phyloP scores from a whole-genome alignment of 1,139 yeast species.

The Groenewaldozyma sp. region DNA sequence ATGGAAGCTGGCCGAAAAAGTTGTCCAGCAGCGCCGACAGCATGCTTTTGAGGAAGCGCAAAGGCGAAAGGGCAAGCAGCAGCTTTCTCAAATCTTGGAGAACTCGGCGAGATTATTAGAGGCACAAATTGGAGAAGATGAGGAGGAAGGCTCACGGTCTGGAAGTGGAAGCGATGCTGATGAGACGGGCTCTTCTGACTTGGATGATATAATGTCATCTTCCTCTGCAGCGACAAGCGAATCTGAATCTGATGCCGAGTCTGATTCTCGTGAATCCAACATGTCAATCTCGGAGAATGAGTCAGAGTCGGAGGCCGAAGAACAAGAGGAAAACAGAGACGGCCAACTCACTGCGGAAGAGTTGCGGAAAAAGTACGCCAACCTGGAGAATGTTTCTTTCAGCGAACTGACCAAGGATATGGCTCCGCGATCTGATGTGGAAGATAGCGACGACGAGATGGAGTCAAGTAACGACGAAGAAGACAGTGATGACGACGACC shows the following conservation, averaged over 20 bases:
- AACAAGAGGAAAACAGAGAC: conserved; percentile 30
- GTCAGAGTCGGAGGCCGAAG: conserved; percentile 31
- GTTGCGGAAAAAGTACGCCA: conserved; percentile 53
- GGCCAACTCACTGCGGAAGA: conserved; percentile 56
- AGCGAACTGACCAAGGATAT: conserved; percentile 8
- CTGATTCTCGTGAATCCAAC: conserved; percentile 15
- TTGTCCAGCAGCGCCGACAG: conserved; percentile 39
- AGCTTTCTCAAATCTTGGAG: conserved; percentile 78
- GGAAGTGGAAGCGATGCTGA: conserved; percentile 20
- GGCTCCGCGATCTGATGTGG: conserved; percentile 21
- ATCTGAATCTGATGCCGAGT: conserved; percentile 9
- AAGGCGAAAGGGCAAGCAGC: conserved; percentile 78
- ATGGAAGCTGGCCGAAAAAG: conserved; percentile 88
- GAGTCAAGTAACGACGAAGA: conserved; percentile 19
- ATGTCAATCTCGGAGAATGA: conserved; percentile 12
- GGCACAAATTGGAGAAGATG: conserved; percentile 48
- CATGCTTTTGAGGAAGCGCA: conserved; percentile 35
- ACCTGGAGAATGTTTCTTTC: conserved; percentile 30
- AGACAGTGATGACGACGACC: conserved; percentile 14
- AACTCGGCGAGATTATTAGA: conserved; percentile 86
- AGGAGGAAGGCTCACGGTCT: conserved; percentile 20
- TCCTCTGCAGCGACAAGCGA: conserved; percentile 8
- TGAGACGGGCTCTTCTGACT: conserved; percentile 18
- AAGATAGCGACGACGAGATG: conserved; percentile 20
- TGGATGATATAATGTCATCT: conserved; percentile 16